phyloP scores from a whole-genome alignment of 192 early-diverging fungal species.

The Coemansia biformis region DNA sequence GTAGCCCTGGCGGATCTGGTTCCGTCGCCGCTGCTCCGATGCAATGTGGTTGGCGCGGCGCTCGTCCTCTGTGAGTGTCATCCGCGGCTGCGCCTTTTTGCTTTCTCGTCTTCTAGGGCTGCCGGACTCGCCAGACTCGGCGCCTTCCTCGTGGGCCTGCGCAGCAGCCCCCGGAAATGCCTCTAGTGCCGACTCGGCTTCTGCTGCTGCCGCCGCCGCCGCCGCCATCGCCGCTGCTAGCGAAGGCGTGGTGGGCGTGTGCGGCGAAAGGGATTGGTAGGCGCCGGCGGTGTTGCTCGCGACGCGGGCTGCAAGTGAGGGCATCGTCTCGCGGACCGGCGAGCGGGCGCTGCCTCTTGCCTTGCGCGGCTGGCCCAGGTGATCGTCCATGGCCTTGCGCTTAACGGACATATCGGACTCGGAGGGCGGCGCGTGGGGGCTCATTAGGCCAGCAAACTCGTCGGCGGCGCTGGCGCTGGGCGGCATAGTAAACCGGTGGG shows the following conservation, averaged over 20 bases:
- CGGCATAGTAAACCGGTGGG: conserved; percentile 1
- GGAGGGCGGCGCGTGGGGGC: conserved; percentile 22
- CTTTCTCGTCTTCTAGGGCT: conserved; percentile 11
- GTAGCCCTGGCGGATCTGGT: conserved; percentile 87
- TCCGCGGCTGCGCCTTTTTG: conserved; percentile 41
- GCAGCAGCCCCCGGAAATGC: too few relatives aligned
- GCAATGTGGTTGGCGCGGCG: conserved; percentile 94
- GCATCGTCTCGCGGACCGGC: conserved; percentile 20
- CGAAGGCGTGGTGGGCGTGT: conserved; percentile 2
- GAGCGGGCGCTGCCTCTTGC: conserved; percentile 26
- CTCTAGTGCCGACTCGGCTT: too few relatives aligned
- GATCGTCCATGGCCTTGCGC: conserved; percentile 44
- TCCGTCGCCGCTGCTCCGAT: conserved; percentile 85
- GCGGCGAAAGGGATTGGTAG: neutral
- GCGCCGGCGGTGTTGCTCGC: neutral
- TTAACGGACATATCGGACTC: conserved; percentile 40
- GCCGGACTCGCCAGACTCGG: too few relatives aligned
- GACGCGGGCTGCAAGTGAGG: neutral
- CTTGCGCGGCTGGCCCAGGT: conserved; percentile 33
- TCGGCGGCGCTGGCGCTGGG: neutral
- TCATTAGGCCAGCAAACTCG: neutral
- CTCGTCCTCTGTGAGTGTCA: conserved; percentile 80
- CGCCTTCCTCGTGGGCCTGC: too few relatives aligned
- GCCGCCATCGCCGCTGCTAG: neutral
- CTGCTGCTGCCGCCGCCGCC: too few relatives aligned